Evolutionary conservation across 257 asterid genomes (phyloP).

Genomic region (Solanum pennellii): DNA sequence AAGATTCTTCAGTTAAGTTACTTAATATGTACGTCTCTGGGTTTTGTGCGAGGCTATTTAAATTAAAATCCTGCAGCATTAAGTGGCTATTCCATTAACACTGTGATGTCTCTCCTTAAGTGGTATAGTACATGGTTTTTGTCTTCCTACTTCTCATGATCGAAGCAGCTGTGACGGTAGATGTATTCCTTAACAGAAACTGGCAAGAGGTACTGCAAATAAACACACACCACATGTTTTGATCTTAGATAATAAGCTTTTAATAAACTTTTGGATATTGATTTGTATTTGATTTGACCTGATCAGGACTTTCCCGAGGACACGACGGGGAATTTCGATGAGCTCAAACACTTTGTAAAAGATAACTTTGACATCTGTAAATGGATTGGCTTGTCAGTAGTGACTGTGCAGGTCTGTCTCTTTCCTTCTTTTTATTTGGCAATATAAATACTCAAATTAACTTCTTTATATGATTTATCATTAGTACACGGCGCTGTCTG

Average conservation of each 20-base stretch:
- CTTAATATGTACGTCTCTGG: neutral
- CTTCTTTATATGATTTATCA: neutral
- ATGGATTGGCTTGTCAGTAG: constrained; percentile 69
- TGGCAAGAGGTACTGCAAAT: constrained; percentile 73
- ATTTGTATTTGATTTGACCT: neutral
- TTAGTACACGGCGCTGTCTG: neutral
- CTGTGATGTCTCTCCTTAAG: constrained; percentile 38
- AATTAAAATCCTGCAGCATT: neutral
- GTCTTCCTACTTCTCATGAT: constrained; percentile 55
- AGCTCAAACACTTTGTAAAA: constrained; percentile 50
- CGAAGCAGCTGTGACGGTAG: constrained; percentile 71
- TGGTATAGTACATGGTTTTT: constrained; percentile 49
- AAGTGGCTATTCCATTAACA: neutral
- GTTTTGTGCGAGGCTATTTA: neutral
- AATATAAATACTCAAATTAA: neutral
- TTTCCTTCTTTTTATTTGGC: neutral
- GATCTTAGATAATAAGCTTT: neutral
- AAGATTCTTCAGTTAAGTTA: neutral
- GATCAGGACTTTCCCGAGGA: constrained; percentile 60
- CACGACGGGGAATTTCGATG: constrained; percentile 60
- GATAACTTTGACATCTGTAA: constrained; percentile 70
- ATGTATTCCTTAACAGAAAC: constrained; percentile 57
- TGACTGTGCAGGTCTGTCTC: constrained; percentile 59
- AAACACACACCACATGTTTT: neutral
- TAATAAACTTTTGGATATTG: neutral